These are phyloP conservation scores for Avena insularis DNA, from an alignment of 176 grass and related monocot species.

Conservation along the genomic window DNA sequence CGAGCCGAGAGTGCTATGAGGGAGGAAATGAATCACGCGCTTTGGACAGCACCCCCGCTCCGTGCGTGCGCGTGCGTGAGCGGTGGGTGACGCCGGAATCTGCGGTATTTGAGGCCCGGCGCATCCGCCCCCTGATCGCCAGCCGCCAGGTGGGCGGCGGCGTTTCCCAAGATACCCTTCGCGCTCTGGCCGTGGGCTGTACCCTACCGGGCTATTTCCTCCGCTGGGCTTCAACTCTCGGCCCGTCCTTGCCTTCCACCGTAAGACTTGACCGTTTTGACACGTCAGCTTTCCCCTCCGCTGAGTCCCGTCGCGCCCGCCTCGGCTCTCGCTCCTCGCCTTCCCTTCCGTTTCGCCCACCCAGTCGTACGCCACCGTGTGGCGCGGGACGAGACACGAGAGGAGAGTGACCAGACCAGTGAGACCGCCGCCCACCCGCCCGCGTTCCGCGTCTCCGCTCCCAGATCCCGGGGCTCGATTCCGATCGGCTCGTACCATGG, in stretches of 20 bases:
- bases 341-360: slow-evolving; percentile 1
- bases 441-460: slow-evolving; percentile 6
- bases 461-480: slow-evolving; percentile 24
- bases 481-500: slow-evolving; percentile 32
- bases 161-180: slow-evolving; percentile 38
- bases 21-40: slow-evolving; percentile 38
- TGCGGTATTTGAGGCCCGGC: slow-evolving; percentile 29
- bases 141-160: background rate
- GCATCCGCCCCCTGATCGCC: slow-evolving; percentile 8
- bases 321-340: background rate
- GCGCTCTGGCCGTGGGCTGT: background rate
- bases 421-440: slow-evolving; percentile 22
- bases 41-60: slow-evolving; percentile 15
- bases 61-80: background rate
- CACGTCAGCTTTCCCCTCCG: slow-evolving; percentile 33
- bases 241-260: background rate
- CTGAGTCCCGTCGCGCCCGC: slow-evolving; percentile 36
- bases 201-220: background rate
- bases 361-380: slow-evolving; percentile 10
- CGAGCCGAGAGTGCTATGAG: background rate
- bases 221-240: background rate
- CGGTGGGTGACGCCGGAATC: background rate
- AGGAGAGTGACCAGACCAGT: slow-evolving; percentile 24
- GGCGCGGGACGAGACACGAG: background rate
- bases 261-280: slow-evolving; percentile 13